These are phyloP conservation scores for Rhododendron williamsianum DNA, from an alignment of 148 eudicot genomes.

Conservation along the genomic window DNA sequence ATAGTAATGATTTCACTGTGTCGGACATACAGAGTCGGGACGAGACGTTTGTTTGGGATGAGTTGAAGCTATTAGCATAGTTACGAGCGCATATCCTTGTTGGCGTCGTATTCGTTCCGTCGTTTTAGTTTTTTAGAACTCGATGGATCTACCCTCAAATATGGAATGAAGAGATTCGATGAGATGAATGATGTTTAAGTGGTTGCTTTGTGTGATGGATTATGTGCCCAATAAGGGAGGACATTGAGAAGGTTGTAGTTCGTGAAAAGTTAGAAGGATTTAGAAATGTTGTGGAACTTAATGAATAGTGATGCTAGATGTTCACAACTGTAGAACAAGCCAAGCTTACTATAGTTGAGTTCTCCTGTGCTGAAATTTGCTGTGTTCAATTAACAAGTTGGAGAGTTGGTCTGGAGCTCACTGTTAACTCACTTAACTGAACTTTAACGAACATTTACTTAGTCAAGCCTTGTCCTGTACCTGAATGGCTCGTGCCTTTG, in stretches of 20 bases:
- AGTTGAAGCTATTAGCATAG: background rate
- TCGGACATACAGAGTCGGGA: background rate
- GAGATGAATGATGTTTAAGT: background rate
- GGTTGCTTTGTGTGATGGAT: background rate
- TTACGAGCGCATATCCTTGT: background rate
- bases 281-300: background rate
- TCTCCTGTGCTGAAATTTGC: background rate
- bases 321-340: background rate
- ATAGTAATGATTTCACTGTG: background rate
- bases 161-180: background rate
- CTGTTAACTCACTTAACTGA: background rate
- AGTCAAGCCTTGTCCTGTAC: background rate
- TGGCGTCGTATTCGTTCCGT: background rate
- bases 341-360: background rate
- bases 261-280: background rate
- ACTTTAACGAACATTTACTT: background rate
- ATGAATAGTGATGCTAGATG: background rate
- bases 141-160: background rate
- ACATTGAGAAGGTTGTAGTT: background rate
- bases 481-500: background rate
- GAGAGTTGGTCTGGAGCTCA: background rate
- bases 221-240: background rate
- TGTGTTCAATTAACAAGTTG: background rate
- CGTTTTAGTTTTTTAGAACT: background rate
- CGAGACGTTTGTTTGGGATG: background rate